Evolutionary conservation across 257 asterid species (phyloP).

Genomic region (Salvia splendens): DNA sequence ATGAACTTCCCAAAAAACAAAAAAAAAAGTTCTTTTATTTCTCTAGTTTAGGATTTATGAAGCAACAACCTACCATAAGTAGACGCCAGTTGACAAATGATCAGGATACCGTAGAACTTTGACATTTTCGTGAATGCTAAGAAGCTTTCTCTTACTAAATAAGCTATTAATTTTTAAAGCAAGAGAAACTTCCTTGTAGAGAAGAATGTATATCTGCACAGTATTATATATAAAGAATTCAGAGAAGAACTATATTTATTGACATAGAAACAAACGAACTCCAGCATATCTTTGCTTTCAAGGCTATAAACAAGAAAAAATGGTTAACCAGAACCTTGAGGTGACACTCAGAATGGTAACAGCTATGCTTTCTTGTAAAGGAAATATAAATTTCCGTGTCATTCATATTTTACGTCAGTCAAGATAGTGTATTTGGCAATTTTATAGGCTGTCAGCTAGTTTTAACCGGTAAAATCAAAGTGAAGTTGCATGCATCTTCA

Average conservation of each 20-base stretch:
- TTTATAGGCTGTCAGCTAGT: not conserved
- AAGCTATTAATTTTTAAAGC: constrained; percentile 93
- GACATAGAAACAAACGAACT: constrained; percentile 20
- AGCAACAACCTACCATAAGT: constrained; percentile 66
- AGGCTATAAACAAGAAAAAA: constrained; percentile 6
- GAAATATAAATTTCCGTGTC: not conserved
- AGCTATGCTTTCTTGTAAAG: not conserved
- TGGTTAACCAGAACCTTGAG: not conserved
- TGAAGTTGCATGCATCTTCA: constrained; percentile 18
- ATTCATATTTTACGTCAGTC: not conserved
- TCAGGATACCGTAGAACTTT: constrained; percentile 84
- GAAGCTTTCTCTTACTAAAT: constrained; percentile 76
- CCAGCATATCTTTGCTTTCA: constrained; percentile 5
- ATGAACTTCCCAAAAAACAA: not conserved
- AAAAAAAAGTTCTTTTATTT: constrained; percentile 9
- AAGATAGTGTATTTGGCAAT: not conserved
- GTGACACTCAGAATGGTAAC: constrained; percentile 8
- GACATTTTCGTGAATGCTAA: constrained; percentile 81
- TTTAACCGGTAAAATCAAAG: not conserved
- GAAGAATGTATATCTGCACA: constrained; percentile 89
- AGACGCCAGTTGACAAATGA: constrained; percentile 78
- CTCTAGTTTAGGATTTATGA: constrained; percentile 25
- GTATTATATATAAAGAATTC: constrained; percentile 22
- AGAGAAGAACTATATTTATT: constrained; percentile 21
- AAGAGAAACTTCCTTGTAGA: constrained; percentile 91